phyloP scores from a whole-genome alignment of 1,284 basidiomycete genomes.

The Fomitopsis betulina region DNA sequence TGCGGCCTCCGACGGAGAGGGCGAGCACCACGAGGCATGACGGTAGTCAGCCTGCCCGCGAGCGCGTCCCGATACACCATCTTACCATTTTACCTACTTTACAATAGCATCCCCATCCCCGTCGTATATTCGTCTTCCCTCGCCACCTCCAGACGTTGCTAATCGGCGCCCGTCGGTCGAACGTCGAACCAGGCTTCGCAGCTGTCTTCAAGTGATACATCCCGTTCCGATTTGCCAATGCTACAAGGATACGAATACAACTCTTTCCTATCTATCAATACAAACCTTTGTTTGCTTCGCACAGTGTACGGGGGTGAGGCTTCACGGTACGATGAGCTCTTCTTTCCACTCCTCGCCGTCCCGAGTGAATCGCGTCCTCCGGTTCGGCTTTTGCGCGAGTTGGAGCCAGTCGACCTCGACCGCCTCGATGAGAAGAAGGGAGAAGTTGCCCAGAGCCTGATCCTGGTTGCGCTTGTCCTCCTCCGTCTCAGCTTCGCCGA shows the following conservation, averaged over 20 bases:
- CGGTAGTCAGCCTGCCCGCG: no score
- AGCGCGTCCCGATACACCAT: no score
- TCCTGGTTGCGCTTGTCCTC: conserved; percentile 41
- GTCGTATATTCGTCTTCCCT: no score
- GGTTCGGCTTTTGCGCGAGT: conserved; percentile 48
- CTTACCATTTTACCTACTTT: no score
- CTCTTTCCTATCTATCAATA: background rate
- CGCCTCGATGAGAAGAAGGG: conserved; percentile 62
- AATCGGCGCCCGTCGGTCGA: no score
- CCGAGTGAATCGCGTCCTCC: conserved; percentile 48
- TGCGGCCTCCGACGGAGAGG: background rate
- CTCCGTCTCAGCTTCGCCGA: conserved; percentile 39
- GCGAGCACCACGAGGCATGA: background rate
- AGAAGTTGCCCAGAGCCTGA: conserved; percentile 55
- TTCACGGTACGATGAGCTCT: conserved; percentile 52
- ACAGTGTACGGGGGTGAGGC: background rate
- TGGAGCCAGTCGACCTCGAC: conserved; percentile 59
- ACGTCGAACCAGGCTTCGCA: no score
- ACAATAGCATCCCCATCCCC: no score
- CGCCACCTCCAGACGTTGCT: no score
- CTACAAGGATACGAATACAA: background rate
- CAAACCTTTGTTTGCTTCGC: background rate
- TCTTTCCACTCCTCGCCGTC: conserved; percentile 44
- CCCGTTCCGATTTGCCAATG: no score
- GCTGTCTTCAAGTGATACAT: no score